Evolutionary conservation across 495 filamentous ascomycete genomes (phyloP), one percentile per base, ranked within the genome.

Genomic region (Halenospora varia): DNA sequence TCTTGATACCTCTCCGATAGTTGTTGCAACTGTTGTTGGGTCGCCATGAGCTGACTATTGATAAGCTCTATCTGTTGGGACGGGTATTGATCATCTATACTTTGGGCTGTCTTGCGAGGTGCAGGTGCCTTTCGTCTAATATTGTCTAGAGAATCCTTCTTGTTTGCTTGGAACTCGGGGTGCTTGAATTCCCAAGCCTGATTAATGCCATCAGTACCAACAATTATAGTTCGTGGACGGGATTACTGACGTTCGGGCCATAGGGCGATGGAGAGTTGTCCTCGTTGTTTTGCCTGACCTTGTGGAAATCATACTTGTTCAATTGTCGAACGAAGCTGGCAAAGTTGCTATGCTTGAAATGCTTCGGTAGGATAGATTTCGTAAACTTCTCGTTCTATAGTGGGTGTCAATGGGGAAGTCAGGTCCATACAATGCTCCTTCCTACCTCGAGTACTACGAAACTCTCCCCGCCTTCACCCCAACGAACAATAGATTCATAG

Each of bases 311-410:
- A 72, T 96, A 99, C 70, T 99, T 99, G 77, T 99, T 99, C 48
- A 99, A 76, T 71, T 99, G 94, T 63, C 94, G 88, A 44, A 99
- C 94, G 64, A 99, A 99, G 75, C 91, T 96, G 42, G 95, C 94
- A 70, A 99, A 97, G 70, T 99, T 99, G 83, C 90, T 96, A 73
- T 97, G 93, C 75, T 97, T 99, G 79, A 97, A 97, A 69, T 99
- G 94, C 68, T 96, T 96, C 0, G 94, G 95, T 18, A 98, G 80
- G 62, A 99, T 97, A 48, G 87, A 87, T 71, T 96, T 97, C 46
- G 94, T 97, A 67, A 99, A 99, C 70, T 95, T 94, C 67, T 97
- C 95, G 71, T 94, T 96, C 94, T 97, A 69, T 22, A 51, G 10
- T 26, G 48, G 22, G 25, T 51, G 57, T 60, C 35, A 59, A 44